Evolutionary conservation across 441 rosid species (phyloP).

Genomic region (Breynia disticha): DNA sequence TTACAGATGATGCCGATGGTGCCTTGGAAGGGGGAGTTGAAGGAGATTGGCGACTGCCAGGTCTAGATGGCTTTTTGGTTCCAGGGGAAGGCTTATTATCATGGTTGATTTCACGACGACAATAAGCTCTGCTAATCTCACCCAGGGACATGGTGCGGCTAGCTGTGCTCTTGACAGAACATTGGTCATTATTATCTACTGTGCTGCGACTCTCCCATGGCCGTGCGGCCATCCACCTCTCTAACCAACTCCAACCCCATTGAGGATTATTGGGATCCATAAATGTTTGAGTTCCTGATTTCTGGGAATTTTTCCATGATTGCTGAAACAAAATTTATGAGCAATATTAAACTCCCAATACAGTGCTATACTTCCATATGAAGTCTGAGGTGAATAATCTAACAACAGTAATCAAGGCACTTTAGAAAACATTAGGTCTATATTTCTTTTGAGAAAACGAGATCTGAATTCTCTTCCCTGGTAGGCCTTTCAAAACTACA

Average conservation of each 20-base stretch:
- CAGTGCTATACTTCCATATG: too few species aligned
- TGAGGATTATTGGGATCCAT: constrained; percentile 79
- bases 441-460: background rate
- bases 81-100: constrained; percentile 31
- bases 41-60: constrained; percentile 36
- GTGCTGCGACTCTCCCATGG: constrained; percentile 59
- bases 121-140: constrained; percentile 37
- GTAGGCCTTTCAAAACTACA: constrained; percentile 1
- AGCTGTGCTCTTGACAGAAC: constrained; percentile 41
- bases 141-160: constrained; percentile 44
- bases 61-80: constrained; percentile 24
- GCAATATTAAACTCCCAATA: background rate
- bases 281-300: constrained; percentile 42
- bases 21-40: constrained; percentile 44
- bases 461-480: background rate
- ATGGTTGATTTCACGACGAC: constrained; percentile 21
- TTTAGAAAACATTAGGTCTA: too few species aligned
- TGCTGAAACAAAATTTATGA: constrained; percentile 33
- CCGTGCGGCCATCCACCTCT: constrained; percentile 88
- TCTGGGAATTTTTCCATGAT: constrained; percentile 43
- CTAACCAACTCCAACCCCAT: constrained; percentile 99
- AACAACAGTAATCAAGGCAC: too few species aligned
- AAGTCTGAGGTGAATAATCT: too few species aligned
- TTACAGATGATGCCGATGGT: constrained; percentile 36
- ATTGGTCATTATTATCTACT: constrained; percentile 39